Evolutionary conservation across 2,329 filamentous ascomycete species (phyloP), one percentile per base, ranked within the genome.

Genomic region (Zymoseptoria crescenta): DNA sequence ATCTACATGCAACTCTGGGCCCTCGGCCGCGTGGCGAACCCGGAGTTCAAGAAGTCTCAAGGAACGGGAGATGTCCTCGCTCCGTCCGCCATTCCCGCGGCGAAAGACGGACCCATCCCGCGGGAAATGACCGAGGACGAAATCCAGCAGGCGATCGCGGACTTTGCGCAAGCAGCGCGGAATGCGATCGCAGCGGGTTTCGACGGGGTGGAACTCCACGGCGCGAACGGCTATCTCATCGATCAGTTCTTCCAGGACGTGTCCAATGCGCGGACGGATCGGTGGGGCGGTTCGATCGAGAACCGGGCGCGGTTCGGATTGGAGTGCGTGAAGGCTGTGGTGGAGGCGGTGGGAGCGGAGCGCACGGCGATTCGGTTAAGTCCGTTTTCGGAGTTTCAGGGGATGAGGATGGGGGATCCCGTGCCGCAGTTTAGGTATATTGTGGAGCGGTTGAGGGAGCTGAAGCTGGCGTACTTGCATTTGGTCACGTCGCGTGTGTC

Each of bases 321-420:
- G 1, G 81, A 84, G 63, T 73, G 85, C n/a, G 80, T 81, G 67
- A 71, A 75, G 35, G 67, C 74, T 56, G 58, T 82, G 16, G 74
- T 76, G 0, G 64, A 72, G 35, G 72, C 74, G 0, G 69, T 82
- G 2, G 80, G 81, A 1, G 69, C 76, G 21, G 73, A 79, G 2
- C 59, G 57, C 20, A 67, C 64, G 1, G 82, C 78, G 0, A 78
- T 87, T n/a, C 80, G 85, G 0, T 71, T 88, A 2, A 82, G 77
- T 1, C 86, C 85, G 0, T 87, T 79, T 72, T 80, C 77, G 52
- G 70, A 72, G 0, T 87, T 83, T 70, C 82, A 87, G 58, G 80
- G 79, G 20, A 85, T 88, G 85, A 57, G 64, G 27, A 86, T 87
- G 83, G 62, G 69, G 0, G 77, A 88, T 52, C 84, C 85, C 0